Evolutionary conservation across 495 filamentous ascomycete genomes (phyloP).

Genomic region (Chaetomidium leptoderma): DNA sequence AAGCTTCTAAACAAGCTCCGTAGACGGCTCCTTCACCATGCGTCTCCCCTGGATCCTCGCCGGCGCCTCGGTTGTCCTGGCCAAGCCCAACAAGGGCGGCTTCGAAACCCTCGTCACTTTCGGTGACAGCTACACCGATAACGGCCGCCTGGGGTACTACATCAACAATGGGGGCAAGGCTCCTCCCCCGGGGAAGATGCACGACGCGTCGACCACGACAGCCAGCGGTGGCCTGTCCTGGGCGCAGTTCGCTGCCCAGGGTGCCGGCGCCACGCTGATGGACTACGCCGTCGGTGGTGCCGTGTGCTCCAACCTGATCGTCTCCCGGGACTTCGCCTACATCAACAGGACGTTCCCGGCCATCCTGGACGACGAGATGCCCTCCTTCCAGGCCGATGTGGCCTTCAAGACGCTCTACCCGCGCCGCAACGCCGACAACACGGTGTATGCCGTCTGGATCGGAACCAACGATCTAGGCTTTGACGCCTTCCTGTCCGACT

Average conservation of each 20-base stretch:
- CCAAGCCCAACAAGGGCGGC: constrained; percentile 11
- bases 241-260: constrained; percentile 56
- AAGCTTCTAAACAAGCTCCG: background rate
- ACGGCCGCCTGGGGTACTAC: constrained; percentile 60
- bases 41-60: constrained; percentile 24
- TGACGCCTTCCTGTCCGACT: constrained; percentile 58
- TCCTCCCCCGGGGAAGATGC: constrained; percentile 56
- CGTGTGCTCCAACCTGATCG: constrained; percentile 63
- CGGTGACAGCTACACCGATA: constrained; percentile 74
- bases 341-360: constrained; percentile 56
- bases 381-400: constrained; percentile 62
- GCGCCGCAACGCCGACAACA: constrained; percentile 49
- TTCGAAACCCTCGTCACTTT: constrained; percentile 46
- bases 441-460: constrained; percentile 72
- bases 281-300: constrained; percentile 71
- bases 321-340: constrained; percentile 45
- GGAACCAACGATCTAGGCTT: constrained; percentile 72
- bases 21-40: constrained; percentile 19
- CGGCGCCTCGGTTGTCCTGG: constrained; percentile 23
- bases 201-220: constrained; percentile 44
- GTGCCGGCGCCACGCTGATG: constrained; percentile 56
- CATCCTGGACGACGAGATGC: constrained; percentile 62
- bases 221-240: constrained; percentile 63
- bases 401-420: constrained; percentile 49
- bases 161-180: constrained; percentile 50